Evolutionary conservation across 768 basidiomycete genomes (phyloP), one percentile per base, ranked within the genome.

Genomic region (Phanerochaete sordida): DNA sequence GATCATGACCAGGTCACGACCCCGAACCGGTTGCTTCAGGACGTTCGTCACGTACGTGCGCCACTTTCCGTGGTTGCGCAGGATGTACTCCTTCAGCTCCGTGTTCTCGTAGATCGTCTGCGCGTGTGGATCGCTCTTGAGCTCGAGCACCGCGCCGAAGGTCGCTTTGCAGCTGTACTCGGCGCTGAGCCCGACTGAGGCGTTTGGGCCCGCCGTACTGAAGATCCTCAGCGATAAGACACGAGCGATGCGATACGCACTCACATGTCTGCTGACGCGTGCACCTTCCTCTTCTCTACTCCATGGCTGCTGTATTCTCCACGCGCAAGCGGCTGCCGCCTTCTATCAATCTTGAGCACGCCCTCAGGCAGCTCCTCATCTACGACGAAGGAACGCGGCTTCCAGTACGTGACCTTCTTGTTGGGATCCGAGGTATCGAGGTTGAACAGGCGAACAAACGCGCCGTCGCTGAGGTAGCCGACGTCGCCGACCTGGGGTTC

Each of bases 391-490:
- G n/a, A n/a, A n/a, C n/a, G n/a, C n/a, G n/a, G n/a, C n/a, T 11
- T 3, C 21, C 11, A 3, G 26, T 50, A 31, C 44, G 44, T n/a
- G 23, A 46, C 44, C 44, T 46, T 19, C 44, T 19, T 24, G 6
- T 46, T 7, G 44, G 44, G 16, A 6, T 6, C 44, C 8, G 16
- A 24, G 44, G 44, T 46, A 13, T 35, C 11, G 21, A 51, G 47
- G 49, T 59, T 63, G 58, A 63, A 59, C 23, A 63, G 51, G 3
- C 53, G 8, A 12, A 47, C 44, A 28, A 63, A 63, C 11, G 28
- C 26, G 24, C 62, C 62, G 16, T 47, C 27, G 9, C 21, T 7
- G 11, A 39, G 8, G 28, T 37, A 59, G 2, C 62, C 62, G 11
- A 59, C 48, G 27, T 59, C 58, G 30, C 58, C 58, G 19, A 59